These are phyloP conservation scores for Plantago major DNA, from an alignment of 257 asterid species.

Conservation along the genomic window DNA sequence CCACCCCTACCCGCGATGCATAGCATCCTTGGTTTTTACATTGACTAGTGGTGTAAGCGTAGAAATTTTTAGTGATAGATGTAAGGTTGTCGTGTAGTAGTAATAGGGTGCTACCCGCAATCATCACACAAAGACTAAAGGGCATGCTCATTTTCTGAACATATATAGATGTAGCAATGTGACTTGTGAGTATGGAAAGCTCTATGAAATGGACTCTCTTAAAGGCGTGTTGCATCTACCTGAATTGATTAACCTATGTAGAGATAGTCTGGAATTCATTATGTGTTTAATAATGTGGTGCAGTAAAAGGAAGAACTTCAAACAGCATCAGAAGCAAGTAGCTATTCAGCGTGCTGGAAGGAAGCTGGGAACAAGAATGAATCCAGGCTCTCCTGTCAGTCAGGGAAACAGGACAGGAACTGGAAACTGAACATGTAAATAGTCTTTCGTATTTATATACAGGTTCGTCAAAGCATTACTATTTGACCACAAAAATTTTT, in stretches of 20 bases:
- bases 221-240: neutral
- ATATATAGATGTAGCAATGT: neutral
- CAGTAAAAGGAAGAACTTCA: constrained; percentile 59
- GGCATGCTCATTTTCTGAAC: neutral
- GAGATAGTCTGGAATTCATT: constrained; percentile 12
- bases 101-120: too few relatives aligned
- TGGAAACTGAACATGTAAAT: constrained; percentile 20
- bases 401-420: too few relatives aligned
- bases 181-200: neutral
- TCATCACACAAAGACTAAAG: too few relatives aligned
- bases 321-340: constrained; percentile 56
- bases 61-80: too few relatives aligned
- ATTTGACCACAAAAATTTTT: too few relatives aligned
- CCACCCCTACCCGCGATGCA: too few relatives aligned
- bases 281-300: constrained; percentile 22
- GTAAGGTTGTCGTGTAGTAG: too few relatives aligned
- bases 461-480: constrained; percentile 21
- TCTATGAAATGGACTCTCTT: neutral
- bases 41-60: too few relatives aligned
- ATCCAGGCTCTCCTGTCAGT: constrained; percentile 27
- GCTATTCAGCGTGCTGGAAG: constrained; percentile 56
- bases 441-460: constrained; percentile 15
- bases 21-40: too few relatives aligned
- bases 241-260: neutral
- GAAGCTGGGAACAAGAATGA: constrained; percentile 53